Conservation (phyloP, 2,329 filamentous ascomycete species). For the Alternaria sp. region DNA sequence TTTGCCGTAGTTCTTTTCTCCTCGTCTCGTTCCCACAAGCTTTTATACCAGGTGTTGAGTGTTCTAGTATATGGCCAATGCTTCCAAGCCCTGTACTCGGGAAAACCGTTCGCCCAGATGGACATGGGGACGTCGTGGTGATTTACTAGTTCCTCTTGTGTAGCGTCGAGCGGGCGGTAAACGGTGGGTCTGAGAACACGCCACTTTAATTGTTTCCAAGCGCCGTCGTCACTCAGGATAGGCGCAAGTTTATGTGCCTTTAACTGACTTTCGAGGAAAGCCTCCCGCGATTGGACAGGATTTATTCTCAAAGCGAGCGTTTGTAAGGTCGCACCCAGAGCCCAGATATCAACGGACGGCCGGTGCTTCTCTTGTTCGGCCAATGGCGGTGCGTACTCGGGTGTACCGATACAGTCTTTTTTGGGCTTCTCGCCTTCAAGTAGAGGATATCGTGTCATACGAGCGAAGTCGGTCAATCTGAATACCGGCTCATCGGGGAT, state of each 20-base stretch:
- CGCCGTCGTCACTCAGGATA: neutral
- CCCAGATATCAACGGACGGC: conserved; percentile 29
- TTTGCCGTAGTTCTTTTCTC: conserved; percentile 2
- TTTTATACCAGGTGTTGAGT: conserved; percentile 22
- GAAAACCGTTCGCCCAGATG: neutral
- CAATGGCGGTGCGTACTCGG: conserved; percentile 27
- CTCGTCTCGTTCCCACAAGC: conserved; percentile 2
- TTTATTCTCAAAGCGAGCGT: conserved; percentile 16
- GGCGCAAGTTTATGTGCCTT: neutral
- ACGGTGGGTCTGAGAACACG: neutral
- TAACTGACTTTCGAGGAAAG: neutral
- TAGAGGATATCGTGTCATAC: conserved; percentile 10
- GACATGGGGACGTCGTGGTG: neutral
- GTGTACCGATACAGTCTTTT: conserved; percentile 18
- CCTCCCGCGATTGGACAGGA: conserved; percentile 12
- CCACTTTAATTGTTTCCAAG: neutral
- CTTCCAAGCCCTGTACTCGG: neutral
- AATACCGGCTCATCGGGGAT: conserved; percentile 28
- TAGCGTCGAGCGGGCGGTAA: conserved; percentile 24
- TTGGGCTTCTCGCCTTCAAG: neutral
- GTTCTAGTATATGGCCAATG: conserved; percentile 14
- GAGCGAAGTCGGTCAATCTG: conserved; percentile 32
- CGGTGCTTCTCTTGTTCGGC: conserved; percentile 5
- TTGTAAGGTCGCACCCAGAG: conserved; percentile 32
- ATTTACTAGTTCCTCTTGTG: neutral